Base-by-base conservation (phyloP, 306 rosid genomes). In the Cucurbita argyrosperma region DNA sequence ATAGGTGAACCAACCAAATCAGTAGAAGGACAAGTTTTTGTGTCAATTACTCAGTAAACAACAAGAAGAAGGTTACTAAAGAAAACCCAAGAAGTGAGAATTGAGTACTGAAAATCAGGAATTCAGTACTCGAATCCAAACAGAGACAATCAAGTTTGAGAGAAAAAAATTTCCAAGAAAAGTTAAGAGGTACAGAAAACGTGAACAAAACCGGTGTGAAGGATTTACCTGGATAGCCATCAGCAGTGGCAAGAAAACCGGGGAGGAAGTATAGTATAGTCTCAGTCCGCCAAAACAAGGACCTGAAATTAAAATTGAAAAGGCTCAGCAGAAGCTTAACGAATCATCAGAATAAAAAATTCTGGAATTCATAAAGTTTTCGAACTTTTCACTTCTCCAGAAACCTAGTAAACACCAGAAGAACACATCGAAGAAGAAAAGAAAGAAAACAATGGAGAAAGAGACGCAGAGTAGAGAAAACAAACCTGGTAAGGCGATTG, bases 171-270 rank as follows among this genome's bases (percentile, higher is more conserved):
- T 30, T 30, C 35, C 35, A 30, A 30, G 35, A 30, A 30, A 30
- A 30, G 35, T 30, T 30, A 30, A 30, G 35, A 30, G 35, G 35
- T 30, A 2, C 35, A 49, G 40, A 35, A 16, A 61, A 11, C 19
- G 16, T 30, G 5, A 59, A 66, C 37, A 43, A 6, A 68, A 23
- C 6, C 53, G 35, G 55, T 11, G 3, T 16, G 30, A 1, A 38
- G 50, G 52, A 69, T 42, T 47, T 51, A 70, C 74, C 74, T 70
- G 74, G 59, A 70, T 10, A 70, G 30, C 74, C 74, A 70, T 70
- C 15, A 30, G 19, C 23, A 58, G 23, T 7, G 21, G 54, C 14
- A 66, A 45, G 18, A 43, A n/a, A 66, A 43, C n/a, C 51, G 49
- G 53, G 0, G 13, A 53, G 40, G 47, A 51, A 35, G 5, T 70